Evolutionary conservation across 345 rosid species (phyloP).

Genomic region (Aurinia saxatilis): DNA sequence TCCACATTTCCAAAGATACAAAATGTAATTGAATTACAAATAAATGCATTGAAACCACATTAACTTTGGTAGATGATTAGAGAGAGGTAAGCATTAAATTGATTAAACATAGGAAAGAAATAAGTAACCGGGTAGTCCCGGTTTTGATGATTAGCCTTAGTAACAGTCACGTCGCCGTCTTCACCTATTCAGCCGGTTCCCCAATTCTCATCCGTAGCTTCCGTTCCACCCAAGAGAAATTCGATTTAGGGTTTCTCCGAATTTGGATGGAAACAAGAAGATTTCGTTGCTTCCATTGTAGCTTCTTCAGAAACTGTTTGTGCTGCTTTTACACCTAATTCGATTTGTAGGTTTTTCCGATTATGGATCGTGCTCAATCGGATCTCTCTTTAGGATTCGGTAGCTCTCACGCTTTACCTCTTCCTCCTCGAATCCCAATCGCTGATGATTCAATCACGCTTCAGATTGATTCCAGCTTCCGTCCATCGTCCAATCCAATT

Average conservation of each 20-base stretch:
- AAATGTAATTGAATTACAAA: too few species aligned
- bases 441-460: slow-evolving; percentile 43
- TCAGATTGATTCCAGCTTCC: slow-evolving; percentile 33
- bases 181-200: slow-evolving; percentile 25
- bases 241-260: slow-evolving; percentile 18
- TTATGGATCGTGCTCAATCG: slow-evolving; percentile 38
- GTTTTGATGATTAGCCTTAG: too few species aligned
- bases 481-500: slow-evolving; percentile 10
- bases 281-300: not conserved
- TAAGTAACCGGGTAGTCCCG: too few species aligned
- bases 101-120: too few species aligned
- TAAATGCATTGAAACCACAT: too few species aligned
- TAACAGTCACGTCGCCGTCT: not conserved
- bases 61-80: too few species aligned
- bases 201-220: not conserved
- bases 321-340: not conserved
- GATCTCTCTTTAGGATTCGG: slow-evolving; percentile 39
- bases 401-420: slow-evolving; percentile 23
- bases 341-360: not conserved
- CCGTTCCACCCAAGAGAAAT: slow-evolving; percentile 4
- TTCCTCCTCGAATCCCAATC: slow-evolving; percentile 24
- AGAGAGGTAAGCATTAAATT: too few species aligned
- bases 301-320: not conserved
- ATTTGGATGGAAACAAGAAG: slow-evolving; percentile 14
- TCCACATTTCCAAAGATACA: too few species aligned